A percentile compares a stretch with the other conserved stretches of the same genome.
phyloP scores from a whole-genome alignment of 176 grass and related monocot species.

The Puccinellia tenuiflora region DNA sequence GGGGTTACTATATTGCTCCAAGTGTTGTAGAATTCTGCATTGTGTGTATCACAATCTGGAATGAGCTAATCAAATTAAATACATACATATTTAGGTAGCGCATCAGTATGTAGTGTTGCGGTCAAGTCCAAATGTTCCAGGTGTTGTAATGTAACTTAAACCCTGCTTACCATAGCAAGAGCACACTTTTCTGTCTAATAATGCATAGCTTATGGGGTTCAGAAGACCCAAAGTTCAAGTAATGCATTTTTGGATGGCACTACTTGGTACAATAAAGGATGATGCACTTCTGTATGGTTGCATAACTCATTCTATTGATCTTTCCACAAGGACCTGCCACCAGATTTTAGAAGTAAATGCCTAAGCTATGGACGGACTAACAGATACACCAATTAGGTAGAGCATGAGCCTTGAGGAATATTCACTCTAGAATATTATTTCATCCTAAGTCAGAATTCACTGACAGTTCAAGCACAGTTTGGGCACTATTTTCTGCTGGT shows the following conservation, averaged over 20 bases:
- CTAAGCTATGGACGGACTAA: neutral
- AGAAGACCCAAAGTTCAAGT: neutral
- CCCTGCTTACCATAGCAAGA: no score
- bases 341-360: neutral
- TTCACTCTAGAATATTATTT: neutral
- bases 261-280: neutral
- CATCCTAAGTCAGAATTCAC: neutral
- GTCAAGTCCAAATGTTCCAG: no score
- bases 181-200: no score
- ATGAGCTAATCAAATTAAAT: no score
- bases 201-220: no score
- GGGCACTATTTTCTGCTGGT: neutral
- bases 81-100: no score
- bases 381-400: neutral
- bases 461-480: neutral
- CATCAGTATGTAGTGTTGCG: no score
- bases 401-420: neutral
- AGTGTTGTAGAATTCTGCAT: no score
- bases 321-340: no score
- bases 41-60: no score
- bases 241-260: neutral
- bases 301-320: neutral
- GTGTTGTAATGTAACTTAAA: no score
- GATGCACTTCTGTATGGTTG: neutral
- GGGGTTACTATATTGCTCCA: no score